Evolutionary conservation across 805 yeast species (phyloP).

Genomic region (Starmerella riodocensis): DNA sequence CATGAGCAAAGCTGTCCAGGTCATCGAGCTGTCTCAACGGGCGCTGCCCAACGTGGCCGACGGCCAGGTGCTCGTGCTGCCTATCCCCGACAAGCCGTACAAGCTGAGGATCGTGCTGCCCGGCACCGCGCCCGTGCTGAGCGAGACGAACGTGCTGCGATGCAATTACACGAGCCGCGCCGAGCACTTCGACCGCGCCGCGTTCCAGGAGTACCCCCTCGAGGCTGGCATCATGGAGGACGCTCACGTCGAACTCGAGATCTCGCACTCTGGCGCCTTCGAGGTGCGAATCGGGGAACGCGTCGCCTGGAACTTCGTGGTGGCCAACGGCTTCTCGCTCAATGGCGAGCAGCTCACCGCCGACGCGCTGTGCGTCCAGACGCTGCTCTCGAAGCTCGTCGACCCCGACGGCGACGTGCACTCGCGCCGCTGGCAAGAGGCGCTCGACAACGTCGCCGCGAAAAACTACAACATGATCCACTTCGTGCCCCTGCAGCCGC

Average conservation of each 20-base stretch:
- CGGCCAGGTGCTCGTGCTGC: conserved; percentile 30
- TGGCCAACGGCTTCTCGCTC: conserved; percentile 59
- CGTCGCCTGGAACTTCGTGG: conserved; percentile 47
- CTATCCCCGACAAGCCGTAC: conserved; percentile 31
- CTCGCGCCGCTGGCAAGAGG: conserved; percentile 45
- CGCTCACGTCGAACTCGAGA: conserved; percentile 43
- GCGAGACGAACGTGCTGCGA: conserved; percentile 52
- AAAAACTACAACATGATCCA: conserved; percentile 94
- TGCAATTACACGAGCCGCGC: conserved; percentile 52
- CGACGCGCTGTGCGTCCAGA: conserved; percentile 67
- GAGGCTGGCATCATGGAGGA: conserved; percentile 46
- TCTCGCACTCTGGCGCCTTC: conserved; percentile 66
- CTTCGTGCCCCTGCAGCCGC: conserved; percentile 80
- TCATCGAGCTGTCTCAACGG: conserved; percentile 16
- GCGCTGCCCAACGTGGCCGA: conserved; percentile 25
- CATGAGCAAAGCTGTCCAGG: not conserved
- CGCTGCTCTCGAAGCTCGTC: conserved; percentile 85
- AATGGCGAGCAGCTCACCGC: conserved; percentile 48
- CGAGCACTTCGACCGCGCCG: conserved; percentile 41
- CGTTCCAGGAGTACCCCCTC: conserved; percentile 39
- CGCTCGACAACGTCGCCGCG: conserved; percentile 45
- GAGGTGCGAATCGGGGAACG: conserved; percentile 56
- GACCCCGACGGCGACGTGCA: conserved; percentile 37
- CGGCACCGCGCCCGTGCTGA: conserved; percentile 61
- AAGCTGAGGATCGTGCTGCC: conserved; percentile 48